These are phyloP conservation scores for Pachysandra terminalis DNA, from an alignment of 164 flowering plant genomes.

Conservation along the genomic window DNA sequence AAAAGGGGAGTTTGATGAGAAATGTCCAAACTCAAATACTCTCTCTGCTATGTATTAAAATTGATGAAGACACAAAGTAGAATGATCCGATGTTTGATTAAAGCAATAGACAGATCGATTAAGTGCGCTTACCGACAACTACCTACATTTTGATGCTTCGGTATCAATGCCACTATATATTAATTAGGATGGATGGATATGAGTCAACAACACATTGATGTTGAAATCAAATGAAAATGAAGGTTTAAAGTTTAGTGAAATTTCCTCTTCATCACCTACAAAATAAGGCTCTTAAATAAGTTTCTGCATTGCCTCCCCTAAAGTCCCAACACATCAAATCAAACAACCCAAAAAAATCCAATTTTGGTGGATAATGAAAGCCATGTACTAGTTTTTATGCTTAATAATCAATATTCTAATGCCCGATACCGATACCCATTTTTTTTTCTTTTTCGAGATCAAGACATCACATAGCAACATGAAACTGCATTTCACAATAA, in stretches of 20 bases:
- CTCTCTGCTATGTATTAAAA: too few relatives aligned
- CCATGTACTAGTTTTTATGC: background rate
- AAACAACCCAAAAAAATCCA: background rate
- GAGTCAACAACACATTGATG: background rate
- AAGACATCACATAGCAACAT: too few relatives aligned
- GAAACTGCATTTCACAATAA: too few relatives aligned
- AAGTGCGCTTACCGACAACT: background rate
- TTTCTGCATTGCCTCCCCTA: background rate
- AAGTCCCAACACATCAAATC: background rate
- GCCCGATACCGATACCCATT: too few relatives aligned
- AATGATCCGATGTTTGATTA: too few relatives aligned
- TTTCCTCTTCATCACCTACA: background rate
- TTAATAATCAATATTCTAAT: too few relatives aligned
- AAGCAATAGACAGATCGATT: too few relatives aligned
- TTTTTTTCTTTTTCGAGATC: too few relatives aligned
- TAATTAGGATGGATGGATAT: background rate
- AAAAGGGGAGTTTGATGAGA: too few relatives aligned
- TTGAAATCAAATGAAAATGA: background rate
- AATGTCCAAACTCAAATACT: too few relatives aligned
- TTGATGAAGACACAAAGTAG: too few relatives aligned
- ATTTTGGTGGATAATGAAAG: background rate
- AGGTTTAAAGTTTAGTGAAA: background rate
- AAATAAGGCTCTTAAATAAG: slow-evolving; percentile 5
- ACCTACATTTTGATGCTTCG: slow-evolving; percentile 1
- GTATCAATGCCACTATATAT: background rate